Evolutionary conservation across 768 basidiomycete species (phyloP).

Genomic region (Amanita pseudoporphyria): DNA sequence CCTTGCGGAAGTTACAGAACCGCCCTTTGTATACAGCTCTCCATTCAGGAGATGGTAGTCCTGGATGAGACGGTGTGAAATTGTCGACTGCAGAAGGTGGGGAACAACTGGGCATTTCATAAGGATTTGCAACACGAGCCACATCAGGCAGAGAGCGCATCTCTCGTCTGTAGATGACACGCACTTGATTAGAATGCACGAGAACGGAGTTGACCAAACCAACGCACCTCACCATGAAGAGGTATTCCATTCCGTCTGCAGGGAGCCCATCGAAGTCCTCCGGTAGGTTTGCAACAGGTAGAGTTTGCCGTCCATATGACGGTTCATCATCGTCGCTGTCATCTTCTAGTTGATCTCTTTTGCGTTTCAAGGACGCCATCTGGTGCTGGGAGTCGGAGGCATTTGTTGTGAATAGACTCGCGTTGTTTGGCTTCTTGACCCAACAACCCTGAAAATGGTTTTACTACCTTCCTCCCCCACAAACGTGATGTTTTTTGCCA

Average conservation of each 20-base stretch:
- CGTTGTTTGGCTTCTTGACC: constrained; percentile 2
- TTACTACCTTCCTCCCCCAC: no score
- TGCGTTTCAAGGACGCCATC: constrained; percentile 41
- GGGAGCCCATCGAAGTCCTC: constrained; percentile 55
- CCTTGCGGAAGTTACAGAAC: constrained; percentile 61
- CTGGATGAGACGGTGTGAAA: constrained; percentile 18
- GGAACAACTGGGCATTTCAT: constrained; percentile 30
- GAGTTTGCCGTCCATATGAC: constrained; percentile 55
- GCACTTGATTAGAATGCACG: not conserved
- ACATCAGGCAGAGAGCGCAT: constrained; percentile 54
- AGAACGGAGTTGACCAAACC: not conserved
- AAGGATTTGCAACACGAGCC: constrained; percentile 63
- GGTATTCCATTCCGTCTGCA: constrained; percentile 66
- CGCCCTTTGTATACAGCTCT: constrained; percentile 43
- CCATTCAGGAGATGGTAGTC: constrained; percentile 64
- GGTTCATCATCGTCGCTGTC: constrained; percentile 55
- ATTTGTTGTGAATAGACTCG: constrained; percentile 3
- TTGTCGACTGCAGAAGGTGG: constrained; percentile 10
- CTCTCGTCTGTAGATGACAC: constrained; percentile 46
- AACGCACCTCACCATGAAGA: constrained; percentile 69
- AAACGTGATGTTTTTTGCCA: no score
- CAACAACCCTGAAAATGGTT: not conserved
- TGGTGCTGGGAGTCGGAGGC: not conserved
- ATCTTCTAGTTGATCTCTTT: constrained; percentile 37
- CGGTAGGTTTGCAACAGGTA: constrained; percentile 80